Evolutionary conservation across 2,329 filamentous ascomycete species (phyloP).

Genomic region (Ceratocystis ficicola): DNA sequence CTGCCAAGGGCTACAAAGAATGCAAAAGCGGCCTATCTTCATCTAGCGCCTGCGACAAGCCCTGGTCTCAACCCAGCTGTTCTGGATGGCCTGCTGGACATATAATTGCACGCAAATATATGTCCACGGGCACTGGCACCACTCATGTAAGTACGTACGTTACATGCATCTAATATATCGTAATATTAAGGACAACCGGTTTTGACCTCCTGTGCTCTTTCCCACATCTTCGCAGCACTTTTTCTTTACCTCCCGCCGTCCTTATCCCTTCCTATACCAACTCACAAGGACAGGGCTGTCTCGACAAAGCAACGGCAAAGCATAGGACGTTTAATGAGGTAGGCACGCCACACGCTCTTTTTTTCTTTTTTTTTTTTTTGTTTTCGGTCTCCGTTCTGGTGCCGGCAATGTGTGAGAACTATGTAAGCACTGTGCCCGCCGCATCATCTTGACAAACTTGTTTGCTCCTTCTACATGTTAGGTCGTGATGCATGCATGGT

Average conservation of each 20-base stretch:
- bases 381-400: too few species aligned
- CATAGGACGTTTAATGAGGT: too few species aligned
- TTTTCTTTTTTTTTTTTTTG: too few species aligned
- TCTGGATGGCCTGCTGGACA: neutral
- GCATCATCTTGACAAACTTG: neutral
- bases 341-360: too few species aligned
- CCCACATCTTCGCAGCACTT: neutral
- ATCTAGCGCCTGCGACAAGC: neutral
- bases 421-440: neutral
- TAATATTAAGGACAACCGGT: constrained; percentile 1
- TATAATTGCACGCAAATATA: neutral
- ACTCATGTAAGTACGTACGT: neutral
- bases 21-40: neutral
- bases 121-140: neutral
- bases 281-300: too few species aligned
- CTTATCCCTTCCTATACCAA: neutral
- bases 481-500: neutral
- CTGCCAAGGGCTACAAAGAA: neutral
- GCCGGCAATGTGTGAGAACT: too few species aligned
- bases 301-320: too few species aligned
- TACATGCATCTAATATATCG: constrained; percentile 1
- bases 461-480: neutral
- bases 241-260: neutral
- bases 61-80: neutral
- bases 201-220: neutral